Conservation (phyloP, 129 eudicot species). For the Scalesia atractyloides region DNA sequence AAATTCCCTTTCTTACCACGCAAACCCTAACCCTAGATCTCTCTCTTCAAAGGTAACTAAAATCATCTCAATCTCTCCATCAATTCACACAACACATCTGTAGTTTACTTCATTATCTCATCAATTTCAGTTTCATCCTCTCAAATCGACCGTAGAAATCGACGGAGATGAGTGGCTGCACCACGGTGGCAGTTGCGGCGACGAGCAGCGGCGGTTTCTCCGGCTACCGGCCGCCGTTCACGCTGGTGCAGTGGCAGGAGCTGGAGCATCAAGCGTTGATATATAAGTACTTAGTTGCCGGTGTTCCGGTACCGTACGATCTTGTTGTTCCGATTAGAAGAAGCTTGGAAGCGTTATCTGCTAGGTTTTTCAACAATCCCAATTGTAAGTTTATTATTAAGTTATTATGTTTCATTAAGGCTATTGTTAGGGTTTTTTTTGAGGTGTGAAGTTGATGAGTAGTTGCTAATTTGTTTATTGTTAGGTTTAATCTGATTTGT, state of each 20-base stretch:
- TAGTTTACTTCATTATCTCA: background rate
- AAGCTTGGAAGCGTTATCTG: constrained; percentile 64
- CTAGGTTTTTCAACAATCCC: constrained; percentile 60
- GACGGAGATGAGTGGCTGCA: constrained; percentile 42
- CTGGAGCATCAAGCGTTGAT: constrained; percentile 86
- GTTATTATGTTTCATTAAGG: background rate
- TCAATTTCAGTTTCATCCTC: constrained; percentile 16
- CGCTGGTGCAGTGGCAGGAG: constrained; percentile 79
- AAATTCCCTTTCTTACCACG: constrained; percentile 39
- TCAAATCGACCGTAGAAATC: background rate
- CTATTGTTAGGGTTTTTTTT: background rate
- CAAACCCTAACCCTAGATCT: constrained; percentile 81
- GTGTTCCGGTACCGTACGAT: constrained; percentile 70
- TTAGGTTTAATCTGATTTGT: background rate
- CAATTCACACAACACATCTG: background rate
- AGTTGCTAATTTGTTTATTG: background rate
- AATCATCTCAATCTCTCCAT: constrained; percentile 18
- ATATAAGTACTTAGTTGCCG: constrained; percentile 75
- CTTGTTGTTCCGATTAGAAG: constrained; percentile 73
- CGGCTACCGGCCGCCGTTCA: constrained; percentile 54
- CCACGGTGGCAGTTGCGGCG: constrained; percentile 41
- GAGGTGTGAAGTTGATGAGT: background rate
- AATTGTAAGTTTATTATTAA: constrained; percentile 43
- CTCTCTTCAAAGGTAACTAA: constrained; percentile 42
- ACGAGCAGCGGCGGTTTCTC: constrained; percentile 39